These are phyloP conservation scores for Pseudocercospora pini-densiflorae DNA, from an alignment of 2,329 filamentous ascomycete species.

Conservation along the genomic window DNA sequence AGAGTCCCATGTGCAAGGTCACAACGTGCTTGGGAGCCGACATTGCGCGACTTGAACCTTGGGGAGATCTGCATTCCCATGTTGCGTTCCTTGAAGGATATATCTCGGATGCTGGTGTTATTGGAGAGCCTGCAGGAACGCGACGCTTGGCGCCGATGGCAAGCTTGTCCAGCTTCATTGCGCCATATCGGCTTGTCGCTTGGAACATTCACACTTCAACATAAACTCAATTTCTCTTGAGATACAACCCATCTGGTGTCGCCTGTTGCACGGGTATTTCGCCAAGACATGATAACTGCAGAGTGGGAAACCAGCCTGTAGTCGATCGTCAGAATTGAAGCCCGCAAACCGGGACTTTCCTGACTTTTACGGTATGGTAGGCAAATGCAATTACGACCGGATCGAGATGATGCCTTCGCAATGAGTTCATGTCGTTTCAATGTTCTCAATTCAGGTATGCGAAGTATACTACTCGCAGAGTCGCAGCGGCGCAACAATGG, in stretches of 20 bases:
- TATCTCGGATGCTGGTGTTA: slow-evolving; percentile 12
- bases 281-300: no score
- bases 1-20: neutral
- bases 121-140: slow-evolving; percentile 15
- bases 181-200: slow-evolving; percentile 22
- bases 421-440: neutral
- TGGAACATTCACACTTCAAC: neutral
- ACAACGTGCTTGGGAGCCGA: slow-evolving; percentile 20
- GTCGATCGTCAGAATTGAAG: no score
- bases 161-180: slow-evolving; percentile 33
- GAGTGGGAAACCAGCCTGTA: no score
- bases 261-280: no score
- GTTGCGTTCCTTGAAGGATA: neutral
- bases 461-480: neutral
- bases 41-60: slow-evolving; percentile 20
- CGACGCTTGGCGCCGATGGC: slow-evolving; percentile 28
- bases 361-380: no score
- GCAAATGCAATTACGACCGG: neutral
- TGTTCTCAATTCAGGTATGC: neutral
- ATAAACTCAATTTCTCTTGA: no score
- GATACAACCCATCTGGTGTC: no score
- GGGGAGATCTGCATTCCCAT: neutral
- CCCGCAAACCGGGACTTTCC: no score
- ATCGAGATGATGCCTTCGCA: neutral
- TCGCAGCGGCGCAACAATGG: neutral